These are phyloP conservation scores for Nicotiana tabacum DNA, from an alignment of 257 asterid species.

Conservation along the genomic window DNA sequence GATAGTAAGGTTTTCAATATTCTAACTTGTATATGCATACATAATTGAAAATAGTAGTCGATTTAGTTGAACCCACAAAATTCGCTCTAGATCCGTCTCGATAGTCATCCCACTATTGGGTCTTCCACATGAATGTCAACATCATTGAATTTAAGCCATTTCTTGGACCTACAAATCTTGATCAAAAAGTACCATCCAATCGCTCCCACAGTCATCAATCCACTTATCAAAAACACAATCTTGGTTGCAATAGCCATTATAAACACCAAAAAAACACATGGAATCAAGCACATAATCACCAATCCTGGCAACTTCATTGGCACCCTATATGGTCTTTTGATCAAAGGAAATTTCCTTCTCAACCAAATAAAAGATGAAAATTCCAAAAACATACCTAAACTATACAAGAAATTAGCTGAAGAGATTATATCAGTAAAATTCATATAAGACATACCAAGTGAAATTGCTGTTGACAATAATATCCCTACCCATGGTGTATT, in stretches of 20 bases:
- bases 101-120: not conserved
- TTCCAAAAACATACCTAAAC: constrained; percentile 74
- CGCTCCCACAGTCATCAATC: constrained; percentile 45
- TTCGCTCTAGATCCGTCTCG: not conserved
- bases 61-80: not conserved
- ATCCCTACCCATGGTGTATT: constrained; percentile 78
- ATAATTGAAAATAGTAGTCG: not conserved
- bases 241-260: constrained; percentile 55
- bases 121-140: constrained; percentile 16
- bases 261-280: constrained; percentile 48
- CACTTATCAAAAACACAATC: constrained; percentile 46
- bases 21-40: not conserved
- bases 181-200: constrained; percentile 55
- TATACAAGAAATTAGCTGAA: constrained; percentile 58
- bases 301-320: constrained; percentile 39
- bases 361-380: constrained; percentile 64
- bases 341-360: constrained; percentile 44
- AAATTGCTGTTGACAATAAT: constrained; percentile 38
- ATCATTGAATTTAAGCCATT: constrained; percentile 42
- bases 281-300: constrained; percentile 57
- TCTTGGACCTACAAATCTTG: constrained; percentile 44
- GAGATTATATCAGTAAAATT: constrained; percentile 48
- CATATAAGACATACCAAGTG: constrained; percentile 54
- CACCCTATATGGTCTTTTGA: constrained; percentile 59
- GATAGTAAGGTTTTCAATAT: no score